Evolutionary conservation across 208 protist species (phyloP), one percentile per base, ranked within the genome.

Genomic region (Crithidia bombi): DNA sequence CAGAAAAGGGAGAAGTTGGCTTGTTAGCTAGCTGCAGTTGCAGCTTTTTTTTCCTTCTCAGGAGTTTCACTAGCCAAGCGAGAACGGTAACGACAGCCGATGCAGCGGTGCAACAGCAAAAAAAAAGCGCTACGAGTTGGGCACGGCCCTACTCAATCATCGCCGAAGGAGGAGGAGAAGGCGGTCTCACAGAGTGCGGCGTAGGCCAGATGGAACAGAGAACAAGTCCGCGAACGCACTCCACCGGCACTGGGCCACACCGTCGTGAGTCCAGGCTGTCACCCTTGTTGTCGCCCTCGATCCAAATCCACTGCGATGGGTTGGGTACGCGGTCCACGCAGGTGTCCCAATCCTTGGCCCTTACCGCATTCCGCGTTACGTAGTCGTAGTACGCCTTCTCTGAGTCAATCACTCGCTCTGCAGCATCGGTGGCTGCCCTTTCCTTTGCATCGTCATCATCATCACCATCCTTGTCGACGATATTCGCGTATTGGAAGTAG

Each of bases 191-290:
- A 3, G 15, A 11, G 52, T 75, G 69, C 4, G 69, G 69, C 5
- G 14, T 30, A 25, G 81, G 81, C 69, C 71, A 85, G 17, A 85
- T 58, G 21, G 80, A 76, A 0, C 76, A 70, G 12, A 92, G 38
- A 1, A 90, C 87, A 23, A 66, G 58, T 2, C 85, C 90, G 2
- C 85, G 78, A 15, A 95, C 73, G 65, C 90, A 95, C 54, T 95
- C 87, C 26, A 90, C 50, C 0, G 90, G 90, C 17, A 95, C 72
- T 2, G 83, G 74, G 0, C 90, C 90, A 41, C 83, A 85, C 15
- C 70, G 41, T 0, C 90, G 75, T 12, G 90, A 95, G 73, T 95
- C 90, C 47, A 91, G 85, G 66, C 90, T 95, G 30, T 90, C 73
- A 0, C 4, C 17, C 12, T 73, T 77, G 73, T 95, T 95, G 69